Evolutionary conservation across 2,329 filamentous ascomycete species (phyloP).

Genomic region (Chaetothyriales sp.): DNA sequence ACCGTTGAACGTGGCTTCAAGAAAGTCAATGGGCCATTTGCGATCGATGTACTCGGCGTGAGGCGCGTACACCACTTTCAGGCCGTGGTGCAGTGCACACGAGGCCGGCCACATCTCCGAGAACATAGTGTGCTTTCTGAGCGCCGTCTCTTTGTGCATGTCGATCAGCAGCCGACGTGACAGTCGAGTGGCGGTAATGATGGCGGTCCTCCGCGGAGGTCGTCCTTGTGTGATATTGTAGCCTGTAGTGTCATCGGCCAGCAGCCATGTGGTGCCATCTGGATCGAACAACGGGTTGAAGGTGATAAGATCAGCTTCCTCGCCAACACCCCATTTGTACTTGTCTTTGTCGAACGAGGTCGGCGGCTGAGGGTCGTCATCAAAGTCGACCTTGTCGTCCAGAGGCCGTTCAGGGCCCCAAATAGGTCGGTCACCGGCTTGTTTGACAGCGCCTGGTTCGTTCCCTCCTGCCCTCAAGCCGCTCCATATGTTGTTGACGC

Average conservation of each 20-base stretch:
- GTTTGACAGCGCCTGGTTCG: slow-evolving; percentile 19
- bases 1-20: slow-evolving; percentile 67
- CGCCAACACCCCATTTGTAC: slow-evolving; percentile 74
- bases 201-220: slow-evolving; percentile 64
- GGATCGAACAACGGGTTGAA: slow-evolving; percentile 89
- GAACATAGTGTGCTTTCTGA: slow-evolving; percentile 79
- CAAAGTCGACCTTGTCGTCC: slow-evolving; percentile 54
- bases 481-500: slow-evolving; percentile 55
- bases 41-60: slow-evolving; percentile 82
- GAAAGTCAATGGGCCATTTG: slow-evolving; percentile 66
- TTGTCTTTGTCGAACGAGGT: slow-evolving; percentile 63
- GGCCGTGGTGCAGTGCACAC: slow-evolving; percentile 75
- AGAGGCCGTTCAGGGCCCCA: slow-evolving; percentile 72
- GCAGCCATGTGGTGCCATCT: slow-evolving; percentile 69
- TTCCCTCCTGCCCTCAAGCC: slow-evolving; percentile 24
- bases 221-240: slow-evolving; percentile 53
- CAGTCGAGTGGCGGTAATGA: slow-evolving; percentile 78
- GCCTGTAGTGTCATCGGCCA: slow-evolving; percentile 70
- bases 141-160: slow-evolving; percentile 82
- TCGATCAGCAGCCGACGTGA: slow-evolving; percentile 63
- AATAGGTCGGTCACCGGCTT: slow-evolving; percentile 47
- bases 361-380: slow-evolving; percentile 62
- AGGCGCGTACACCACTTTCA: slow-evolving; percentile 82
- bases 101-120: slow-evolving; percentile 94
- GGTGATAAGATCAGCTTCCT: slow-evolving; percentile 83